Evolutionary conservation across 2,329 filamentous ascomycete genomes (phyloP).

Genomic region (Bipolaris victoriae): DNA sequence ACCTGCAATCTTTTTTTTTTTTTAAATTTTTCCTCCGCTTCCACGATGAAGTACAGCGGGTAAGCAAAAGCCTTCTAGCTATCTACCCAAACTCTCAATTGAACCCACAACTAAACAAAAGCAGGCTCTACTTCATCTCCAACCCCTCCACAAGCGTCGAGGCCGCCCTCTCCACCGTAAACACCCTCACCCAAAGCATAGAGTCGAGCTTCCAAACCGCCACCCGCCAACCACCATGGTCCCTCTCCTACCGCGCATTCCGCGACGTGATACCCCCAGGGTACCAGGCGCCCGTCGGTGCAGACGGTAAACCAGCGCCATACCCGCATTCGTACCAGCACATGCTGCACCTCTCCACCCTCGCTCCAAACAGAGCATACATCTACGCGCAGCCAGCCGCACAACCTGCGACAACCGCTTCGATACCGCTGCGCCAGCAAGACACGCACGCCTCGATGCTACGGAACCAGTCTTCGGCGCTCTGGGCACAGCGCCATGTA

Average conservation of each 20-base stretch:
- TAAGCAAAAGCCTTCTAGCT: background rate
- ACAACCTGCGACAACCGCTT: constrained; percentile 21
- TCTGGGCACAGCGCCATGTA: constrained; percentile 38
- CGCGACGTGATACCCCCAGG: constrained; percentile 36
- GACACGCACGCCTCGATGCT: constrained; percentile 30
- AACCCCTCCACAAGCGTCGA: constrained; percentile 33
- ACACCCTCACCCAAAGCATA: constrained; percentile 33
- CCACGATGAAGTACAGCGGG: constrained; percentile 30
- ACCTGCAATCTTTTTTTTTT: background rate
- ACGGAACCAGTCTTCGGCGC: constrained; percentile 28
- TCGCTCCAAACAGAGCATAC: constrained; percentile 30
- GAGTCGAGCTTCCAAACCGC: constrained; percentile 35
- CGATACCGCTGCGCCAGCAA: constrained; percentile 34
- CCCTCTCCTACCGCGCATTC: constrained; percentile 42
- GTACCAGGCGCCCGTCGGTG: constrained; percentile 15
- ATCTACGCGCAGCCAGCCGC: constrained; percentile 31
- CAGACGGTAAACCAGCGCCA: constrained; percentile 23
- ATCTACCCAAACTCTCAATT: too few species aligned
- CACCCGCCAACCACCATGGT: constrained; percentile 33
- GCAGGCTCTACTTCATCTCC: constrained; percentile 44
- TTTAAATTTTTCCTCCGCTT: background rate
- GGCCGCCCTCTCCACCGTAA: constrained; percentile 29
- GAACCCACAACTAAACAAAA: too few species aligned
- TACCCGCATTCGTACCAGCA: constrained; percentile 38
- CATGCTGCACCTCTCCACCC: constrained; percentile 35